Base-by-base conservation (phyloP, 1,284 basidiomycete genomes). In the Phellinidium pouzarii region DNA sequence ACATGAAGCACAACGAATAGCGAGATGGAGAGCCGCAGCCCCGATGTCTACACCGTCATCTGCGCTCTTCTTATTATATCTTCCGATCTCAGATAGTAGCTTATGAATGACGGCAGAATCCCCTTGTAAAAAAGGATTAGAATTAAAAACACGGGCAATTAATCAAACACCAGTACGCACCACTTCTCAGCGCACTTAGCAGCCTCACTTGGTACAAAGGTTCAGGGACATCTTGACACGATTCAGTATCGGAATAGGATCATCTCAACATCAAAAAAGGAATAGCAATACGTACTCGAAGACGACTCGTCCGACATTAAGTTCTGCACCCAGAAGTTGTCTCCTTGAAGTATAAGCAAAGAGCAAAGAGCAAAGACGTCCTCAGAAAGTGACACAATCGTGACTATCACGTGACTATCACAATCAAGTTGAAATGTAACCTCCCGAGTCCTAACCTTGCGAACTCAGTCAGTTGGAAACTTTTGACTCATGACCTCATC, bases 1-100 rank as follows among this genome's bases (percentile, higher is more conserved):
- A 91, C 90, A 76, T 22, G 84, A 81, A 52, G 84, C 90, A 62
- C 93, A 93, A 48, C 89, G 78, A 12, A 95, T 84, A 3, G 92
- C 91, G 34, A 95, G 79, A 64, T 93, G 91, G 5, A 95, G 73
- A 0, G 91, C 82, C 4, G 85, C 81, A 22, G 88, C 84, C 5
- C 80, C 84, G 2, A 80, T 75, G 61, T 88, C 80, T 0, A 79
- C 59, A 20, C 67, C 63, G 14, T 71, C 68, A 12, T 74, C 75
- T 0, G 64, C 55, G n/a, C 75, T 78, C 25, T 66, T 74, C 19
- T 78, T 71, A 59, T 73, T 75, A 59, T 85, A 77, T 64, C 81
- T 80, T 50, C 75, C 73, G 48, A 92, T 82, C 63, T 91, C 87
- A 5, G 82, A 66, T n/a, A 94, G 73, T 64, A 92, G 89, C 2